Conservation (phyloP, 1,284 basidiomycete genomes). For the Wolfiporia cocos region DNA sequence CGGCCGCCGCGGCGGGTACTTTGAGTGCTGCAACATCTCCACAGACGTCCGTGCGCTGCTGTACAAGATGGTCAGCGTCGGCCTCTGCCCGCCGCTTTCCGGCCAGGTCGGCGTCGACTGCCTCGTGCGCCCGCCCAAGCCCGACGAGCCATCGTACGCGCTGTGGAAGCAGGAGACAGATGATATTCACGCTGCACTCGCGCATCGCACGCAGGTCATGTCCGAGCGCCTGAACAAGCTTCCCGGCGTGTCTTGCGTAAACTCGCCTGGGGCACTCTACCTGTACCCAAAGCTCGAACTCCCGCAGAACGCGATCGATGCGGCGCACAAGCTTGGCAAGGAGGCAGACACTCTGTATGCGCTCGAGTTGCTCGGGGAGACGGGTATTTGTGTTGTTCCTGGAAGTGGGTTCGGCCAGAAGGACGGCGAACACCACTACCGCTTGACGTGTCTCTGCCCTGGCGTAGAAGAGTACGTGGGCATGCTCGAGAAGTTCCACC, state of each 20-base stretch:
- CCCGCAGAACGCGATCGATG: conserved; percentile 65
- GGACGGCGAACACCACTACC: conserved; percentile 82
- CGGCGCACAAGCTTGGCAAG: conserved; percentile 68
- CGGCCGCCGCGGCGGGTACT: conserved; percentile 90
- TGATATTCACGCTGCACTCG: conserved; percentile 70
- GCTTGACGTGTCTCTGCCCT: conserved; percentile 84
- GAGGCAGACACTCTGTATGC: conserved; percentile 87
- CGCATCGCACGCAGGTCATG: conserved; percentile 69
- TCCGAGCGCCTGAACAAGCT: conserved; percentile 70
- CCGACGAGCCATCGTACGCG: conserved; percentile 68
- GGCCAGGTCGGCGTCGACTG: conserved; percentile 92
- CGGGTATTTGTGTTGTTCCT: conserved; percentile 91
- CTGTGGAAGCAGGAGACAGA: conserved; percentile 82
- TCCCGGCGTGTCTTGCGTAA: conserved; percentile 80
- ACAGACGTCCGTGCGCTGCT: conserved; percentile 77
- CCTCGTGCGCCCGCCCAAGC: conserved; percentile 80
- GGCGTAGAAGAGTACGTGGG: conserved; percentile 87
- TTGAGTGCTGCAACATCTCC: conserved; percentile 80
- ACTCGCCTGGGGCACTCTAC: conserved; percentile 88
- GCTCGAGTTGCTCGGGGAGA: conserved; percentile 76
- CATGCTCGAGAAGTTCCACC: conserved; percentile 83
- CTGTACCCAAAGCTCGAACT: conserved; percentile 77
- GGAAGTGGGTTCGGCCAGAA: conserved; percentile 92
- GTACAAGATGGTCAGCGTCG: conserved; percentile 93
- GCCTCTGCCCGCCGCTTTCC: conserved; percentile 82